These are phyloP conservation scores for Ustilago shanxiensis DNA, from an alignment of 1,284 basidiomycete genomes.

Conservation along the genomic window DNA sequence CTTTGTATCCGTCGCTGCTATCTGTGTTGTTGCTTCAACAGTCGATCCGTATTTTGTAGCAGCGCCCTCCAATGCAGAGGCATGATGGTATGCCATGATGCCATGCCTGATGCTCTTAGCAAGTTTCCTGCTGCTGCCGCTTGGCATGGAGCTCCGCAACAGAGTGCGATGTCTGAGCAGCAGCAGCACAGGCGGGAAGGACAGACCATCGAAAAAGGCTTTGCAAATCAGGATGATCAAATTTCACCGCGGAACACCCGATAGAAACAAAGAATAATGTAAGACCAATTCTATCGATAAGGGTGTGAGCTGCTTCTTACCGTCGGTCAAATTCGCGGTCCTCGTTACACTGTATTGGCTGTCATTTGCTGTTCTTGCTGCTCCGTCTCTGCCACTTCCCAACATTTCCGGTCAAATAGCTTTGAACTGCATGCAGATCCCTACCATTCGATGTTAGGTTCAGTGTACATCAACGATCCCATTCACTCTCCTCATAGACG, in stretches of 20 bases:
- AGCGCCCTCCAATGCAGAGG: too few species aligned
- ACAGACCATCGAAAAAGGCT: neutral
- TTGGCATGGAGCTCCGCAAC: too few species aligned
- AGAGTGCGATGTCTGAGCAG: too few species aligned
- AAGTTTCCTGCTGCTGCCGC: too few species aligned
- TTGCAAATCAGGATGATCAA: neutral
- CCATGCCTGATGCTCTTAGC: neutral
- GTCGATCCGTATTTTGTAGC: too few species aligned
- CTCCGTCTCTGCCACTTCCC: slow-evolving; percentile 34
- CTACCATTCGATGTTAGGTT: neutral
- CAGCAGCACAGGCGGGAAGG: neutral
- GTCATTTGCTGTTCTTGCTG: neutral
- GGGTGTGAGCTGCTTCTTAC: neutral
- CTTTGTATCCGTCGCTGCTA: too few species aligned
- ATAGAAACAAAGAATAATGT: slow-evolving; percentile 3
- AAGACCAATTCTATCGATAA: slow-evolving; percentile 29
- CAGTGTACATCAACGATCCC: neutral
- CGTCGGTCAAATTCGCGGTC: slow-evolving; percentile 30
- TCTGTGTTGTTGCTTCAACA: neutral
- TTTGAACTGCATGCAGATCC: neutral
- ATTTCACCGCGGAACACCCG: slow-evolving; percentile 22
- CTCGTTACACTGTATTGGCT: neutral
- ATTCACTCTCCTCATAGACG: neutral
- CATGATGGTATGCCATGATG: too few species aligned
- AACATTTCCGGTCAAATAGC: slow-evolving; percentile 35